phyloP scores from a whole-genome alignment of 2,329 filamentous ascomycete genomes.

The Acrocalymma vagum region DNA sequence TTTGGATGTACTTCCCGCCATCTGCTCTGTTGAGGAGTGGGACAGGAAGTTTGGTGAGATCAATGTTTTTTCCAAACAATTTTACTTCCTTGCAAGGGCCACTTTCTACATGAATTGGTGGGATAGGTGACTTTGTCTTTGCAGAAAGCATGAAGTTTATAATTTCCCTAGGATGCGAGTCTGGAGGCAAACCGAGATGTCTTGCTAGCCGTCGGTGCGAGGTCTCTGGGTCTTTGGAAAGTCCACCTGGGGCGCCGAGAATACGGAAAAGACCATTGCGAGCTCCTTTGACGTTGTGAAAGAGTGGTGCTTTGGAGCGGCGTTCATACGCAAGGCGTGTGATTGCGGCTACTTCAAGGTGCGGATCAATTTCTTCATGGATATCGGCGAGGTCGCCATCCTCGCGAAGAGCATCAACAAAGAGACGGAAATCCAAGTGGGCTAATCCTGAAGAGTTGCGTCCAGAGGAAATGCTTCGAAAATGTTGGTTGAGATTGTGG shows the following conservation, averaged over 20 bases:
- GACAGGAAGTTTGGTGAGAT: conserved; percentile 46
- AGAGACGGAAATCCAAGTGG: conserved; percentile 53
- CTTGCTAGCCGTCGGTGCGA: conserved; percentile 7
- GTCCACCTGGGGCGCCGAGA: conserved; percentile 54
- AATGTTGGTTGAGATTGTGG: no score
- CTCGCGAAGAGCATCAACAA: conserved; percentile 56
- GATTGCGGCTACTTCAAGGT: conserved; percentile 51
- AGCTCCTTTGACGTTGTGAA: conserved; percentile 61
- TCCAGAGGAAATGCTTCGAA: no score
- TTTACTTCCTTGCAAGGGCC: conserved; percentile 10
- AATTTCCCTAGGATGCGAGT: conserved; percentile 5
- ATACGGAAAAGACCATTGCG: conserved; percentile 59
- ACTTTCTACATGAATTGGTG: conserved; percentile 4
- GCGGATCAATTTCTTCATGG: conserved; percentile 10
- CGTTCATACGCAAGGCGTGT: conserved; percentile 56
- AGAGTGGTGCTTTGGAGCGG: conserved; percentile 58
- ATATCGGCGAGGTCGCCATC: conserved; percentile 13
- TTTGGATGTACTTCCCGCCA: conserved; percentile 61
- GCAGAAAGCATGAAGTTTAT: conserved; percentile 5
- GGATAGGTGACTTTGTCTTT: background rate
- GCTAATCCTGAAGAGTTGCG: no score
- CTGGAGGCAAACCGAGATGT: conserved; percentile 6
- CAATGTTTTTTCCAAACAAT: conserved; percentile 47
- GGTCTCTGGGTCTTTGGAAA: conserved; percentile 33
- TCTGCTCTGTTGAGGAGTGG: conserved; percentile 55